Percentiles rank a stretch among this genome's conserved stretches.
Conservation (phyloP, 1,139 yeast genomes). For the Groenewaldozyma sp. region DNA sequence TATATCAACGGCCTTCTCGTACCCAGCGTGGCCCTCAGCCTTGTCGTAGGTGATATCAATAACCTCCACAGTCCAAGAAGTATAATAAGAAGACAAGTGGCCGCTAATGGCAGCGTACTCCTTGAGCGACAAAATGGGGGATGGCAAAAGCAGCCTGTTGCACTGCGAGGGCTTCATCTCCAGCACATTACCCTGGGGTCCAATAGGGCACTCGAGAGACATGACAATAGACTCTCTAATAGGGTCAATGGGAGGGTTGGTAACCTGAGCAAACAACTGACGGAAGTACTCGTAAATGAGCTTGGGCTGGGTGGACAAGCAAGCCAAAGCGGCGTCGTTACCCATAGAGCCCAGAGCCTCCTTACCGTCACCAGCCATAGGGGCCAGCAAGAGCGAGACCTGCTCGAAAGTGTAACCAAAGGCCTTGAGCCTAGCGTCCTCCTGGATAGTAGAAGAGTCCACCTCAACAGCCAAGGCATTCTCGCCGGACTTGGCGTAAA, state of each 20-base stretch:
- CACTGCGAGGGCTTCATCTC: slow-evolving; percentile 92
- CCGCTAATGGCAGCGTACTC: slow-evolving; percentile 62
- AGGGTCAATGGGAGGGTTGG: slow-evolving; percentile 98
- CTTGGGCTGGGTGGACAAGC: slow-evolving; percentile 88
- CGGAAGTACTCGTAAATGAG: slow-evolving; percentile 89
- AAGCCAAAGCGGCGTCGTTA: slow-evolving; percentile 94
- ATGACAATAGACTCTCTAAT: slow-evolving; percentile 93
- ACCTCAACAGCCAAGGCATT: slow-evolving; percentile 26
- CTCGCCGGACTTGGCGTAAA: slow-evolving; percentile 38
- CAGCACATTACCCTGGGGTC: slow-evolving; percentile 92
- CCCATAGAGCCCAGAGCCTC: slow-evolving; percentile 99
- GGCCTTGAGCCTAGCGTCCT: slow-evolving; percentile 76
- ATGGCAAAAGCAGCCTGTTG: slow-evolving; percentile 70
- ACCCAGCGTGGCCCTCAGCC: slow-evolving; percentile 76
- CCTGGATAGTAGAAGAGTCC: slow-evolving; percentile 43
- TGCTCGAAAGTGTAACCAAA: slow-evolving; percentile 94
- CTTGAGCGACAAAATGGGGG: slow-evolving; percentile 69
- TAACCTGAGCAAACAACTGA: slow-evolving; percentile 95
- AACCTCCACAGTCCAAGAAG: slow-evolving; percentile 72
- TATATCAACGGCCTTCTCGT: slow-evolving; percentile 74
- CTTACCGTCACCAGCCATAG: slow-evolving; percentile 88
- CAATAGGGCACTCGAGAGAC: slow-evolving; percentile 94
- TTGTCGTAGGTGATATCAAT: slow-evolving; percentile 89
- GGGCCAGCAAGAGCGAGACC: slow-evolving; percentile 70
- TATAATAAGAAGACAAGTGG: slow-evolving; percentile 64